Evolutionary conservation across 768 basidiomycete genomes (phyloP), one percentile per base, ranked within the genome.

Genomic region (Sporobolomyces pararoseus): DNA sequence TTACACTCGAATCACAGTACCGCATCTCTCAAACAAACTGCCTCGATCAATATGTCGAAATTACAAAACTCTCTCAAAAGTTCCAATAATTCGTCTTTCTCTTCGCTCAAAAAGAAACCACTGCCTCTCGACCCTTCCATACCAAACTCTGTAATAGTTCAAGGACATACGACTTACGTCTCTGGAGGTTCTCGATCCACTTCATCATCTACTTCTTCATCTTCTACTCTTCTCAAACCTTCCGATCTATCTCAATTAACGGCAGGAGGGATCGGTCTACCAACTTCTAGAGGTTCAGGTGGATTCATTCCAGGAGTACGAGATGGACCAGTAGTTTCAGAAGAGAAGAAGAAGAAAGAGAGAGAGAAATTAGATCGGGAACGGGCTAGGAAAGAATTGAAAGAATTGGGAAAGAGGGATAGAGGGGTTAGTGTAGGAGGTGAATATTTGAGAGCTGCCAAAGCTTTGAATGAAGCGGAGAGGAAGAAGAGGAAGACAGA

Each of bases 1-100:
- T n/a, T n/a, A 6, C 6, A 12, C 7, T 12, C 17, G 31, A 55
- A 7, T 19, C 31, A 10, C 23, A 92, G 90, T 23, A 91, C 90
- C 6, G 65, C 60, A 17, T 71, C 70, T 3, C 31, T 71, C 25
- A 32, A 55, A 9, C 51, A 66, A 25, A 62, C 65, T 9, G 60
- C 64, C 19, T 52, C 54, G 12, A 58, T 63, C 54, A 42, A 52
- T 37, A 12, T 49, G 2, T 46, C 54, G 10, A 34, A 58, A n/a
- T 32, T 71, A 12, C 32, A 52, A 0, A 66, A 63, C 21, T 65
- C 65, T 29, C 58, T 67, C 25, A 7, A 25, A 2, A 12, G 25
- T 17, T 44, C 65, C 17, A 49, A 37, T 35, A n/a, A 35, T 21
- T 12, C 46, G 7, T 47, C 25, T 39, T 21, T 37, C 23, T 17